Conservation (phyloP, 768 basidiomycete species). For the Podaxis mareebaensis region DNA sequence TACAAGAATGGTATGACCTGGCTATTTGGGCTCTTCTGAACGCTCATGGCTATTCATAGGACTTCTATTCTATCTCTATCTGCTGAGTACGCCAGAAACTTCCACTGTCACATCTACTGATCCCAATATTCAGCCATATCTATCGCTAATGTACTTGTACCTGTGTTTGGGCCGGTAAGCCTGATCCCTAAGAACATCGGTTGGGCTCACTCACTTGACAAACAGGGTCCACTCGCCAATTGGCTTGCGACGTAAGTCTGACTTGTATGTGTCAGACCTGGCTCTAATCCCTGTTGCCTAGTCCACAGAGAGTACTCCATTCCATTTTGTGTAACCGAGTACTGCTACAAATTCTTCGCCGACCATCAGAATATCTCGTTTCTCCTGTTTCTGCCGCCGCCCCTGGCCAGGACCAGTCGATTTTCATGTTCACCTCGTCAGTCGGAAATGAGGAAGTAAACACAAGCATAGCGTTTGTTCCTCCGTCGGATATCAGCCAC, state of each 20-base stretch:
- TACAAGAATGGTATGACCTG: slow-evolving; percentile 37
- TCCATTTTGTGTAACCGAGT: slow-evolving; percentile 43
- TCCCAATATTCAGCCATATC: slow-evolving; percentile 30
- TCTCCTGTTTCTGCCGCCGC: slow-evolving; percentile 15
- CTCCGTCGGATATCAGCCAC: slow-evolving; percentile 15
- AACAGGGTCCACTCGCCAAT: slow-evolving; percentile 36
- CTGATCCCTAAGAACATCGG: not conserved
- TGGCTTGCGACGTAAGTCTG: slow-evolving; percentile 44
- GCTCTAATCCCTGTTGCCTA: slow-evolving; percentile 13
- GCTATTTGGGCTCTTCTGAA: not conserved
- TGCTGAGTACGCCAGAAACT: slow-evolving; percentile 30
- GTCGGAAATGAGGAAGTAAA: slow-evolving; percentile 22
- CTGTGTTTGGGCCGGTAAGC: slow-evolving; percentile 37
- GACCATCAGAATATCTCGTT: slow-evolving; percentile 24
- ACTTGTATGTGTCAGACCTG: not conserved
- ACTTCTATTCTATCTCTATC: slow-evolving; percentile 40
- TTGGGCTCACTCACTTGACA: not conserved
- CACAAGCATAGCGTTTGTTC: slow-evolving; percentile 21
- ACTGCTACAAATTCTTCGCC: slow-evolving; percentile 39
- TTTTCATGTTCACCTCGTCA: slow-evolving; percentile 23
- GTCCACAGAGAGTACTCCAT: slow-evolving; percentile 45
- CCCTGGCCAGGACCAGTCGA: not conserved
- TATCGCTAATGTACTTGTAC: slow-evolving; percentile 40
- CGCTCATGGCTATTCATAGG: slow-evolving; percentile 23
- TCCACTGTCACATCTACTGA: not conserved